Conservation (phyloP, 306 rosid genomes). For the Gillenia trifoliata region DNA sequence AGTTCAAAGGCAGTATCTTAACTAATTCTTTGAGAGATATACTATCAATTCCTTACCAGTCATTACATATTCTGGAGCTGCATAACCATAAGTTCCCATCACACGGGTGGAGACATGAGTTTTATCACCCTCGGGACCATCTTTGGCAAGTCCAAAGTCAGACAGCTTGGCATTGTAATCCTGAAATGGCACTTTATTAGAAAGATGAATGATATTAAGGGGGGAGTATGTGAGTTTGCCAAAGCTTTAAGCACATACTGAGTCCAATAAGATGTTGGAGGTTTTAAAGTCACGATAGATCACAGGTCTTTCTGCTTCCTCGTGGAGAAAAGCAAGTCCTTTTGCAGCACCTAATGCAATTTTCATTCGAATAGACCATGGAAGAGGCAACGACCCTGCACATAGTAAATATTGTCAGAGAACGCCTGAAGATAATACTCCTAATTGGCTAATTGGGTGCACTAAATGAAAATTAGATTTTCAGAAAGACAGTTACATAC, state of each 20-base stretch:
- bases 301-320: conserved; percentile 94
- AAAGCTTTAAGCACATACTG: conserved; percentile 53
- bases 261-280: conserved; percentile 90
- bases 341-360: conserved; percentile 96
- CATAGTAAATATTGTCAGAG: conserved; percentile 20
- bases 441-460: neutral
- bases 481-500: conserved; percentile 42
- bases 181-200: conserved; percentile 48
- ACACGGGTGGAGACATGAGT: conserved; percentile 97
- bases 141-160: conserved; percentile 98
- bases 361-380: conserved; percentile 96
- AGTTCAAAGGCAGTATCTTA: neutral
- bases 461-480: neutral
- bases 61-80: conserved; percentile 99
- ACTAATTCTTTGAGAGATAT: neutral
- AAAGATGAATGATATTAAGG: conserved; percentile 17
- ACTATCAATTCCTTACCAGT: conserved; percentile 47
- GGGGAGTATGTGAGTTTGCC: neutral
- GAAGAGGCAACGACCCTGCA: conserved; percentile 95
- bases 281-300: conserved; percentile 96
- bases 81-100: conserved; percentile 98
- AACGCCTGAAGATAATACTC: conserved; percentile 11
- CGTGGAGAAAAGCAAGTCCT: conserved; percentile 96
- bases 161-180: conserved; percentile 96
- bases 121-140: conserved; percentile 97